A percentile compares a stretch with the other conserved stretches of the same genome.
These are phyloP conservation scores for Xerocomus brunneocitrinus DNA, from an alignment of 768 basidiomycete species.

Conservation along the genomic window DNA sequence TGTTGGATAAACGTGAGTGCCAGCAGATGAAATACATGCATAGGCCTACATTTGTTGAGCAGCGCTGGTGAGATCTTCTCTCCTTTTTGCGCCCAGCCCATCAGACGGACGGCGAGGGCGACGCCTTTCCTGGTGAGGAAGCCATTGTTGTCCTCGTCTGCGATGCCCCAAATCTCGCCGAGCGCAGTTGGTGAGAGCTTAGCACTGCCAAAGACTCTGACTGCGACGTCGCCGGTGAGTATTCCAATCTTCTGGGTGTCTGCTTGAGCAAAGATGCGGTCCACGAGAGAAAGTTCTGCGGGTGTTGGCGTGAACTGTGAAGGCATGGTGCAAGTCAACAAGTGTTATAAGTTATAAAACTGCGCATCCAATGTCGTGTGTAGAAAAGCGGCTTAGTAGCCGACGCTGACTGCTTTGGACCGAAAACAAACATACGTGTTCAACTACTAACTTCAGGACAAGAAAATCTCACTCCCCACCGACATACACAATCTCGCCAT, in stretches of 20 bases:
- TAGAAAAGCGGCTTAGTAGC: background rate
- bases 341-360: constrained; percentile 2
- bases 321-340: constrained; percentile 31
- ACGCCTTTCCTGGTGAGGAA: constrained; percentile 87
- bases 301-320: constrained; percentile 43
- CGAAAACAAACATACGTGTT: no score
- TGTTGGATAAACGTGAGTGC: constrained; percentile 32
- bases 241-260: constrained; percentile 80
- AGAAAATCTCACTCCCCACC: no score
- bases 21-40: background rate
- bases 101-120: constrained; percentile 82
- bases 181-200: constrained; percentile 72
- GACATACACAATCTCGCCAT: no score
- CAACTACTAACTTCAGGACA: no score
- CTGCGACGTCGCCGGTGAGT: constrained; percentile 87
- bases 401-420: background rate
- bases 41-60: constrained; percentile 62
- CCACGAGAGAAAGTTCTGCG: constrained; percentile 54
- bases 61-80: constrained; percentile 61
- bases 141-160: constrained; percentile 92
- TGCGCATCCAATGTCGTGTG: constrained; percentile 11
- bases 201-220: constrained; percentile 80
- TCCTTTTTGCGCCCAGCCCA: constrained; percentile 90
- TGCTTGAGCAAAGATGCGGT: constrained; percentile 65
- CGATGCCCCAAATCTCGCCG: constrained; percentile 90